Conservation (phyloP, 495 filamentous ascomycete genomes). For the Friedmanniomyces simplex region DNA sequence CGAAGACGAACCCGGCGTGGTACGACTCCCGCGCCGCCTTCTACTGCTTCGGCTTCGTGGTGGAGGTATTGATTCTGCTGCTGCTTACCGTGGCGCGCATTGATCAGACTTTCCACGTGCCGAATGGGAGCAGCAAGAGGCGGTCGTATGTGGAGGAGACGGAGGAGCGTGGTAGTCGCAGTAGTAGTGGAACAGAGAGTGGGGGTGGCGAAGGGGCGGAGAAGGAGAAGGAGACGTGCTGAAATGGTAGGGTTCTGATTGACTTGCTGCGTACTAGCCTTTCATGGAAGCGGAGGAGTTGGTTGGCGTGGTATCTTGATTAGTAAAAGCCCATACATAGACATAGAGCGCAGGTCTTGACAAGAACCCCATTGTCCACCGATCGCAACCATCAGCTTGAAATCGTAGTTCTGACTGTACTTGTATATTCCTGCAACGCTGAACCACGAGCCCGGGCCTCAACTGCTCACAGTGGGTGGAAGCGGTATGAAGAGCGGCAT, state of each 20-base stretch:
- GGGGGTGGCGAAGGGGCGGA: neutral
- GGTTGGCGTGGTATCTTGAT: too few species aligned
- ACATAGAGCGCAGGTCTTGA: too few species aligned
- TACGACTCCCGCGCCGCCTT: conserved; percentile 34
- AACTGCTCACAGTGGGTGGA: too few species aligned
- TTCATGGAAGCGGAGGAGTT: too few species aligned
- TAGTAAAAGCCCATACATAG: too few species aligned
- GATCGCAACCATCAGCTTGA: too few species aligned
- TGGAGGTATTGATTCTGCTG: conserved; percentile 59
- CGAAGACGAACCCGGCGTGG: conserved; percentile 19
- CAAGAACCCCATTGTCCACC: too few species aligned
- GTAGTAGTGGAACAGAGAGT: neutral
- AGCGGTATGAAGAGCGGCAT: too few species aligned
- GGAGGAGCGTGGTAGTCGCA: neutral
- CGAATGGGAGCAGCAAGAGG: conserved; percentile 29
- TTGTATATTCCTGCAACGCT: too few species aligned
- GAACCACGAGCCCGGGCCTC: too few species aligned
- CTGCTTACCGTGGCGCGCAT: conserved; percentile 55
- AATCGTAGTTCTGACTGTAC: too few species aligned
- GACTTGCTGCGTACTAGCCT: too few species aligned
- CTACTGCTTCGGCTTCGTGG: conserved; percentile 66
- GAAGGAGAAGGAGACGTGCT: neutral
- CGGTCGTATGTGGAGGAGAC: neutral
- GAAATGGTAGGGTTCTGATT: neutral
- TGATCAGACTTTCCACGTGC: conserved; percentile 64